Percentiles rank a stretch among this genome's conserved stretches.
Conservation (phyloP, 2,329 filamentous ascomycete genomes). For the Neonectria ditissima region DNA sequence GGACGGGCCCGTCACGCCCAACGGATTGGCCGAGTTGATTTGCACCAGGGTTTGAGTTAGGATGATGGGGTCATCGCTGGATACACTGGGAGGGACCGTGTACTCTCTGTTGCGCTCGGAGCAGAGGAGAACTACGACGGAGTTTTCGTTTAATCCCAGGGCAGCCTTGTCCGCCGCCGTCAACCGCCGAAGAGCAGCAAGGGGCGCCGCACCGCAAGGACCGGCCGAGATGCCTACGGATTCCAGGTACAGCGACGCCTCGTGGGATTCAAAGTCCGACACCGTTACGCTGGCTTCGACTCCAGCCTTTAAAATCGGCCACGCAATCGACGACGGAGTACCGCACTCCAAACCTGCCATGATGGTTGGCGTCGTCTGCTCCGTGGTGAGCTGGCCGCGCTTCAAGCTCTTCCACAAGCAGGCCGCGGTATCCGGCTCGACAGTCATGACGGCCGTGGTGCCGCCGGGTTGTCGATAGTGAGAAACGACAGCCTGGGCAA, state of each 20-base stretch:
- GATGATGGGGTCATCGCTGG: constrained; percentile 53
- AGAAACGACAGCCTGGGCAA: constrained; percentile 75
- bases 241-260: constrained; percentile 66
- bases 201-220: constrained; percentile 71
- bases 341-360: constrained; percentile 83
- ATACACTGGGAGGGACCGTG: constrained; percentile 54
- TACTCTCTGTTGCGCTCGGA: constrained; percentile 71
- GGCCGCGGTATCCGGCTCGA: constrained; percentile 76
- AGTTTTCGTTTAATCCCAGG: constrained; percentile 57
- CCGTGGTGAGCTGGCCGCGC: constrained; percentile 58
- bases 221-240: constrained; percentile 62
- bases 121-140: constrained; percentile 73
- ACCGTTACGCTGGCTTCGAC: constrained; percentile 72
- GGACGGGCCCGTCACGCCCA: constrained; percentile 60
- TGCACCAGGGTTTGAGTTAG: constrained; percentile 59
- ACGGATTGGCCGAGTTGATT: constrained; percentile 63
- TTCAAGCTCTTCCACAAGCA: constrained; percentile 67
- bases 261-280: constrained; percentile 71
- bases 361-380: constrained; percentile 71
- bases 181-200: constrained; percentile 68
- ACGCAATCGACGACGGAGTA: constrained; percentile 74
- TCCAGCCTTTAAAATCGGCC: constrained; percentile 67
- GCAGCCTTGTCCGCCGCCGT: constrained; percentile 48
- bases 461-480: constrained; percentile 67
- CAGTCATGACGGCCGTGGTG: constrained; percentile 64